Evolutionary conservation across 2,329 filamentous ascomycete genomes (phyloP).

Genomic region (Hortaea werneckii): DNA sequence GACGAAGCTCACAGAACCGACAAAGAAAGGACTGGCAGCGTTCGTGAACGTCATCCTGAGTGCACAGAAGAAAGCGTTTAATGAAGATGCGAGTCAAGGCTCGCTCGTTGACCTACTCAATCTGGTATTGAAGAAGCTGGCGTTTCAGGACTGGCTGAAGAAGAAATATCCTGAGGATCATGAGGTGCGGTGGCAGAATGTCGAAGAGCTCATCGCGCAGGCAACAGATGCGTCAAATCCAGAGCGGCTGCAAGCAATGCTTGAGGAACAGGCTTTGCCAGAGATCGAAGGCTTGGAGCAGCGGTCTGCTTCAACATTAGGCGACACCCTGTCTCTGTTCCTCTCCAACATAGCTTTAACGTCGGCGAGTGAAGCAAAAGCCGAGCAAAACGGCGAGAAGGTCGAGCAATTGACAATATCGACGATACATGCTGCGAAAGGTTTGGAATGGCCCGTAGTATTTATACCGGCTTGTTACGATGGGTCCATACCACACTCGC

Average conservation of each 20-base stretch:
- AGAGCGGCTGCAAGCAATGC: conserved; percentile 11
- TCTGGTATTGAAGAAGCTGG: conserved; percentile 53
- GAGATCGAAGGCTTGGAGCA: conserved; percentile 60
- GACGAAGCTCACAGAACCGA: conserved; percentile 45
- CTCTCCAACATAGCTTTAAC: conserved; percentile 86
- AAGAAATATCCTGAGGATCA: conserved; percentile 62
- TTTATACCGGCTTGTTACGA: conserved; percentile 86
- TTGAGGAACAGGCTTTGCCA: conserved; percentile 46
- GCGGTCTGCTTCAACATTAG: conserved; percentile 35
- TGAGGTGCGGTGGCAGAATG: conserved; percentile 74
- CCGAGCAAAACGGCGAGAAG: conserved; percentile 46
- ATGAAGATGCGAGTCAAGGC: conserved; percentile 26
- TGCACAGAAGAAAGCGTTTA: conserved; percentile 44
- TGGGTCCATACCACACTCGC: conserved; percentile 80
- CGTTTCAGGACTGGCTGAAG: conserved; percentile 64
- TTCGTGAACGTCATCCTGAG: conserved; percentile 53
- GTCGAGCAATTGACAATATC: conserved; percentile 70
- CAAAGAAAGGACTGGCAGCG: conserved; percentile 46
- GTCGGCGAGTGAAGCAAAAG: conserved; percentile 59
- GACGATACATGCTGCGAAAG: conserved; percentile 93
- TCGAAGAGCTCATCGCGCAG: conserved; percentile 76
- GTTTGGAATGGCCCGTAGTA: conserved; percentile 90
- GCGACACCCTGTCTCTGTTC: conserved; percentile 65
- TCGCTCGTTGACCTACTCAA: conserved; percentile 42
- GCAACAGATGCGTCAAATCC: conserved; percentile 57